These are phyloP conservation scores for Ophiostoma piceae DNA, from an alignment of 2,329 filamentous ascomycete genomes.

Conservation along the genomic window DNA sequence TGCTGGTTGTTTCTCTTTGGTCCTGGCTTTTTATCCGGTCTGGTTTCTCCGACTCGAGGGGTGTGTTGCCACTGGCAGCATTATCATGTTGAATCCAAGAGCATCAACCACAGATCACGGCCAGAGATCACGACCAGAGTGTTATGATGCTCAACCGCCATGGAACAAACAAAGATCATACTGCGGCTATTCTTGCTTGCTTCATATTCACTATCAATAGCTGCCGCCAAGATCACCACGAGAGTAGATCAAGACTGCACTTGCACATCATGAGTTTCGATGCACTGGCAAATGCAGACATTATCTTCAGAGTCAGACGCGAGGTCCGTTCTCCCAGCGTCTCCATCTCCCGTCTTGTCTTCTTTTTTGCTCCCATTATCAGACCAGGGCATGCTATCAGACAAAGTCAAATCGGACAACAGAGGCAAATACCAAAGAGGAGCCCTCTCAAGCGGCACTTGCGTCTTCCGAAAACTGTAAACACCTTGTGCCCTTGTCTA, in stretches of 20 bases:
- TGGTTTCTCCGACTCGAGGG: neutral
- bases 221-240: neutral
- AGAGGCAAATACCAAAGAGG: neutral
- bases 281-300: neutral
- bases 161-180: constrained; percentile 3
- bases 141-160: neutral
- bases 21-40: neutral
- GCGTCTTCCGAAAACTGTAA: neutral
- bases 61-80: too few relatives aligned
- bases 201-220: neutral
- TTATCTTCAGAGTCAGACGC: neutral
- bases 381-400: neutral
- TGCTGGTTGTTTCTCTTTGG: neutral
- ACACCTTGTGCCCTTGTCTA: neutral
- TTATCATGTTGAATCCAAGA: neutral
- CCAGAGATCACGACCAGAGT: neutral
- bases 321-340: neutral
- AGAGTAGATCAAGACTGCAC: neutral
- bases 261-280: neutral
- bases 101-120: neutral
- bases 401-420: neutral
- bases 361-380: neutral
- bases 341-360: neutral
- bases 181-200: constrained; percentile 9
- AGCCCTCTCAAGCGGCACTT: neutral